These are phyloP conservation scores for Cyberlindnera maclurae DNA, from an alignment of 805 yeast species.

Conservation along the genomic window DNA sequence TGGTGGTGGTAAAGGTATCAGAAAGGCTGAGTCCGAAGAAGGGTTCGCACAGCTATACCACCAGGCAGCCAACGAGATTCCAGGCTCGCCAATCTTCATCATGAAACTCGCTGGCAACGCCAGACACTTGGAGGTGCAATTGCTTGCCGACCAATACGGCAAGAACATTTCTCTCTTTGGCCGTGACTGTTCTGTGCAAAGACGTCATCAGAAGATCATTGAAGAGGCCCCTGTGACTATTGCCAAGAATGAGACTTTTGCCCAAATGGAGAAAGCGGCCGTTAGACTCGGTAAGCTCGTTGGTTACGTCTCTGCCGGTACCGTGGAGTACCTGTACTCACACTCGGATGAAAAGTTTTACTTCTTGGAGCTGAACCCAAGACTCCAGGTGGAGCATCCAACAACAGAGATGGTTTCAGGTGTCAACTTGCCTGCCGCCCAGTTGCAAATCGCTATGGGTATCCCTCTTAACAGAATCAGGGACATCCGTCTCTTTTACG, in stretches of 20 bases:
- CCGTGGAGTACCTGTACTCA: slow-evolving; percentile 94
- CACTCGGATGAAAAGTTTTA: slow-evolving; percentile 92
- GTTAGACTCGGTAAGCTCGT: slow-evolving; percentile 94
- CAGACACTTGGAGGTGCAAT: slow-evolving; percentile 96
- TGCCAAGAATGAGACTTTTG: slow-evolving; percentile 80
- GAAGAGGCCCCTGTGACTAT: slow-evolving; percentile 99
- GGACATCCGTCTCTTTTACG: slow-evolving; percentile 88
- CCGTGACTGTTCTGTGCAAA: slow-evolving; percentile 98
- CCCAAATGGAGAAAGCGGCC: slow-evolving; percentile 93
- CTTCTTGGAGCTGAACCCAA: slow-evolving; percentile 94
- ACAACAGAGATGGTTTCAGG: slow-evolving; percentile 99
- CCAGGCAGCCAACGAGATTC: slow-evolving; percentile 96
- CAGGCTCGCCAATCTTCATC: slow-evolving; percentile 97
- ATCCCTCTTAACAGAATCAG: slow-evolving; percentile 91
- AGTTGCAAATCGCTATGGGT: slow-evolving; percentile 99
- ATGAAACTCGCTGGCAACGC: slow-evolving; percentile 98
- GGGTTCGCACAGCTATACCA: slow-evolving; percentile 71
- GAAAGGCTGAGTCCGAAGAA: slow-evolving; percentile 84
- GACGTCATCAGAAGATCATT: slow-evolving; percentile 98
- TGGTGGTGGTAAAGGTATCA: slow-evolving; percentile 99
- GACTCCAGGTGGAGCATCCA: slow-evolving; percentile 99
- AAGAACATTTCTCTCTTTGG: slow-evolving; percentile 96
- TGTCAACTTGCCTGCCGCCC: slow-evolving; percentile 97
- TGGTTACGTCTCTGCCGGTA: slow-evolving; percentile 98
- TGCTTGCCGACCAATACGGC: slow-evolving; percentile 97